Evolutionary conservation across 176 grass and related monocot genomes (phyloP).

Genomic region (Hsuehochloa calcarea): DNA sequence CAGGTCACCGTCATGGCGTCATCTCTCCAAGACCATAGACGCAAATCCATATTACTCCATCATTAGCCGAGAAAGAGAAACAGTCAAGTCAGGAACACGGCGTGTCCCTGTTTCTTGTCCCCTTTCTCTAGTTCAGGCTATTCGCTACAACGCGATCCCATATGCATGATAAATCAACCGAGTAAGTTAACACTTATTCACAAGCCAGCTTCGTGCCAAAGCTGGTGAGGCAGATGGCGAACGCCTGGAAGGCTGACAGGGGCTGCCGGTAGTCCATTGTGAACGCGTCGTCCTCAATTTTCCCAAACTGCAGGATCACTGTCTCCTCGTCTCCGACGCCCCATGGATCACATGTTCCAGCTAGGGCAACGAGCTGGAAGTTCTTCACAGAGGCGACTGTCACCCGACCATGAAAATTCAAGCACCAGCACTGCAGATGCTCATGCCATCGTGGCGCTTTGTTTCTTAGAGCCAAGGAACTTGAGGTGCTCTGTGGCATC

Average conservation of each 20-base stretch:
- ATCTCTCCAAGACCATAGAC: conserved; percentile 19
- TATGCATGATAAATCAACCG: not conserved
- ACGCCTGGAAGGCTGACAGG: conserved; percentile 91
- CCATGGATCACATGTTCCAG: conserved; percentile 27
- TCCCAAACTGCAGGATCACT: conserved; percentile 90
- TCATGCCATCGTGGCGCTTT: conserved; percentile 95
- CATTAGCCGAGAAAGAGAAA: conserved; percentile 23
- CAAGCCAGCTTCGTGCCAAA: conserved; percentile 96
- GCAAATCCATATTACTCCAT: conserved; percentile 24
- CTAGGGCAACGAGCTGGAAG: conserved; percentile 73
- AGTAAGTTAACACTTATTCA: conserved; percentile 55
- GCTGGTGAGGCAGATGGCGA: conserved; percentile 91
- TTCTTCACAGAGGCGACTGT: conserved; percentile 92
- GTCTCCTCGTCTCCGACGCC: conserved; percentile 70
- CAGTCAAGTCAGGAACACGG: not conserved
- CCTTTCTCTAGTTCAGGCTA: conserved; percentile 31
- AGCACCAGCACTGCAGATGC: conserved; percentile 93
- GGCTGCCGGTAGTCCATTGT: conserved; percentile 96
- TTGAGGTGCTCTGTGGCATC: not conserved
- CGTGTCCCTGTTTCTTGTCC: not conserved
- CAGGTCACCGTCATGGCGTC: not conserved
- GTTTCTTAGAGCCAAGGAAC: conserved; percentile 63
- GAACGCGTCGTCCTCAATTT: conserved; percentile 74
- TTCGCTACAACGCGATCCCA: not conserved
- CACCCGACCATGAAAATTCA: conserved; percentile 92